Base-by-base conservation (phyloP, 164 flowering plant species). In the Kingdonia uniflora region DNA sequence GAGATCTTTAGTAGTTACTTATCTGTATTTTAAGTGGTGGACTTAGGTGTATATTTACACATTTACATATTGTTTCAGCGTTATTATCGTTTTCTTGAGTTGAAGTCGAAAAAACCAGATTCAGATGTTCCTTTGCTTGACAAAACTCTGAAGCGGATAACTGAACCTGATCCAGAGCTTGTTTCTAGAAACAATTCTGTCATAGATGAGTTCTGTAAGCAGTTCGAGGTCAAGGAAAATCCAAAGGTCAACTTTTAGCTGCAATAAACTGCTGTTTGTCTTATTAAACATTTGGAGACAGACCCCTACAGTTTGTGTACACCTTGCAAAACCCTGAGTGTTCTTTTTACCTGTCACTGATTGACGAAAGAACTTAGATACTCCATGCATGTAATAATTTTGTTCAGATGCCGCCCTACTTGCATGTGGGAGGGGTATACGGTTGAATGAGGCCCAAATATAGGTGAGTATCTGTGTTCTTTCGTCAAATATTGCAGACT, bases 91-190 rank as follows among this genome's bases (percentile, higher is more conserved):
- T 48, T 57, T 58, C 83, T 92, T 6, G 95, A 88, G 63, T 57
- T 88, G 63, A 92, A 82, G 63, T 77, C 94, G 48, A 84, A 70
- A 76, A 54, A 76, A 19, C 81, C 79, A 40, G 88, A 82, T 74
- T 80, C 95, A 23, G 69, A 77, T 57, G 80, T 88, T 15, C 95
- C 99, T 65, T 83, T 81, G 46, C 78, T 92, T 64, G 95, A 92
- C 67, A 72, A 68, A 55, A 77, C 91, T 45, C 73, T 92, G 39
- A 79, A 77, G 71, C 76, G 51, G 59, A 82, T 88, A 53, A 80
- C 77, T 39, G 91, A 82, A 67, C 94, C 87, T 55, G 95, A 92
- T 70, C 71, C 71, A 16, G 76, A 79, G 45, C 75, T 91, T 56
- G 52, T 85, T 66, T 67, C 76, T 44, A 62, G 73, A 49, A 80